Conservation (phyloP, 2,329 filamentous ascomycete species). For the Ustulina deusta region DNA sequence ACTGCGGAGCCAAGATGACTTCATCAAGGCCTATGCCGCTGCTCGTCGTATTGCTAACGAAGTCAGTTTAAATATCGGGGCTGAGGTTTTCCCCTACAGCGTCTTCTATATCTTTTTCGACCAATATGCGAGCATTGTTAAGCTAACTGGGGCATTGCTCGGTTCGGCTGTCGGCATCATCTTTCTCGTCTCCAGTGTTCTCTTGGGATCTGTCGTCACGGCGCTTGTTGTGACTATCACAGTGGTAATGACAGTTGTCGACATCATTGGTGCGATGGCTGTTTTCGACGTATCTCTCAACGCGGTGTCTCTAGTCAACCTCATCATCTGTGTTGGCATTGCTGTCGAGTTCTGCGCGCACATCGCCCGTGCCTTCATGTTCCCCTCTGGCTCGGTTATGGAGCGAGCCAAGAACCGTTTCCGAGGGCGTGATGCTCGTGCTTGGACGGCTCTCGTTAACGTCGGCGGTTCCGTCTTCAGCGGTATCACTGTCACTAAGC, state of each 20-base stretch:
- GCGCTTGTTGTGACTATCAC: constrained; percentile 85
- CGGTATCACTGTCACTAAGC: constrained; percentile 95
- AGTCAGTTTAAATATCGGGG: constrained; percentile 76
- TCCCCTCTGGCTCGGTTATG: constrained; percentile 85
- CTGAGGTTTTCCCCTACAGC: constrained; percentile 94
- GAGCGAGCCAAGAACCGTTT: constrained; percentile 83
- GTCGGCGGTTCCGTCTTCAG: constrained; percentile 95
- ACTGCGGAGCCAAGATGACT: constrained; percentile 87
- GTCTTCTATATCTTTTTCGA: constrained; percentile 99
- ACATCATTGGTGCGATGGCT: constrained; percentile 96
- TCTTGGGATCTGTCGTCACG: constrained; percentile 87
- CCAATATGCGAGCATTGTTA: constrained; percentile 89
- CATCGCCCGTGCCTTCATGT: constrained; percentile 95
- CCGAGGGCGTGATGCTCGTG: constrained; percentile 83
- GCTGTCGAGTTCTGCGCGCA: constrained; percentile 98
- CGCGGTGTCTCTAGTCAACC: constrained; percentile 92
- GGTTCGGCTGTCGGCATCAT: constrained; percentile 88
- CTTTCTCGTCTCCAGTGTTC: constrained; percentile 79
- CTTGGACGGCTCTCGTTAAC: constrained; percentile 94
- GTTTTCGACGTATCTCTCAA: constrained; percentile 90
- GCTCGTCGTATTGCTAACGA: constrained; percentile 88
- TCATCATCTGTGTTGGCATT: constrained; percentile 97
- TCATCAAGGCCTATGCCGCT: constrained; percentile 89
- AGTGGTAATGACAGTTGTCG: constrained; percentile 91
- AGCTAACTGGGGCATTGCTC: constrained; percentile 81